These are phyloP conservation scores for Nematocida ausubeli DNA, from an alignment of 371 early-diverging fungal genomes.

Conservation along the genomic window DNA sequence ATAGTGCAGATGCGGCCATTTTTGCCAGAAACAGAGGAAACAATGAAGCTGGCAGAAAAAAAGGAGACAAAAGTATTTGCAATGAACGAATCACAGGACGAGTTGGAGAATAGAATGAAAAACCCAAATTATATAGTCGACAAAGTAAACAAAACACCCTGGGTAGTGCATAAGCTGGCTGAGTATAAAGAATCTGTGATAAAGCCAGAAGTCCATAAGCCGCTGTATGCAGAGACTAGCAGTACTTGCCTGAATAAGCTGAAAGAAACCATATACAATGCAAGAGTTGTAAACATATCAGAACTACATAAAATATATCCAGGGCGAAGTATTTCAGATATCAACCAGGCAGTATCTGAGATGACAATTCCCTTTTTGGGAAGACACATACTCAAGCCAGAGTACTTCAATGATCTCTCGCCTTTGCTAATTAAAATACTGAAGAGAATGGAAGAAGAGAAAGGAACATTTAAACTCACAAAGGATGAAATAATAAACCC, in stretches of 20 bases:
- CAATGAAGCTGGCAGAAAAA: slow-evolving; percentile 26
- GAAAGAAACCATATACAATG: slow-evolving; percentile 45
- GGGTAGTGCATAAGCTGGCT: slow-evolving; percentile 8
- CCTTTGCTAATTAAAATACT: slow-evolving; percentile 12
- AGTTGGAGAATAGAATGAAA: slow-evolving; percentile 38
- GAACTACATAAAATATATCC: slow-evolving; percentile 15
- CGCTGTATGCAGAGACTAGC: neutral
- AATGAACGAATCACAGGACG: slow-evolving; percentile 41
- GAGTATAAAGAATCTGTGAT: neutral
- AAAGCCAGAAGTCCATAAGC: neutral
- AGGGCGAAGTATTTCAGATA: neutral
- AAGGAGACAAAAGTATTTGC: slow-evolving; percentile 39
- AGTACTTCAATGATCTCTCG: slow-evolving; percentile 39
- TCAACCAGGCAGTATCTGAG: slow-evolving; percentile 16
- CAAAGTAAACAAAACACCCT: slow-evolving; percentile 20
- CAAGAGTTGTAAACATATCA: slow-evolving; percentile 31
- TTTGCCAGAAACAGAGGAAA: slow-evolving; percentile 41
- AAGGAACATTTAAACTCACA: slow-evolving; percentile 12
- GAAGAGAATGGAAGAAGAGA: slow-evolving; percentile 7
- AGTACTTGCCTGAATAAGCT: neutral
- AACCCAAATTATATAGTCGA: slow-evolving; percentile 48
- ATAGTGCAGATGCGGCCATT: slow-evolving; percentile 42
- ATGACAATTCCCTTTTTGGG: slow-evolving; percentile 25
- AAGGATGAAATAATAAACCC: slow-evolving; percentile 13
- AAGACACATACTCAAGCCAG: slow-evolving; percentile 25